Percentiles rank a stretch among this genome's conserved stretches.
Evolutionary conservation across 371 early-diverging fungal species (phyloP).

Genomic region (Mortierella sp.): DNA sequence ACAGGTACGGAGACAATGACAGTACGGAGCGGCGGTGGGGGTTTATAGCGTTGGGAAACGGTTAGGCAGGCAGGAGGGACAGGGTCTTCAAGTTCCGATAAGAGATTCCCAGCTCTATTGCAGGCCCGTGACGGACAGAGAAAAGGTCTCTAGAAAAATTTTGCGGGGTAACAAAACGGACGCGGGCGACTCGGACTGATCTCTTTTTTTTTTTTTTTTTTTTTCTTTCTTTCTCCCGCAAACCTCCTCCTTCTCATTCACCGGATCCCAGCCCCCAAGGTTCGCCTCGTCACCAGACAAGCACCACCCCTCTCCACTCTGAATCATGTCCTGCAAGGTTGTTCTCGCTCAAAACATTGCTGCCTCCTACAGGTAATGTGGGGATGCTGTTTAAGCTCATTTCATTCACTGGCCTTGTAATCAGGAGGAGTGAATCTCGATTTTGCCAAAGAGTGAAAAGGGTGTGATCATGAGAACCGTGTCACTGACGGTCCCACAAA

Average conservation of each 20-base stretch:
- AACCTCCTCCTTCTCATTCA: neutral
- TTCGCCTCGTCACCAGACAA: conserved; percentile 2
- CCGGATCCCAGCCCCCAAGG: conserved; percentile 1
- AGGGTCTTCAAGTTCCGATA: too few species aligned
- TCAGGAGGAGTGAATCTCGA: conserved; percentile 8
- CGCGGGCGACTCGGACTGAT: conserved; percentile 3
- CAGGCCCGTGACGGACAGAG: too few species aligned
- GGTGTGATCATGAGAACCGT: neutral
- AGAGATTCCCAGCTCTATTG: too few species aligned
- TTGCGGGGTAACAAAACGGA: too few species aligned
- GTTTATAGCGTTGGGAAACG: too few species aligned
- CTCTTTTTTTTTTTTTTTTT: conserved; percentile 13
- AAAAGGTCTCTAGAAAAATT: too few species aligned
- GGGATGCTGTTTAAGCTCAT: neutral
- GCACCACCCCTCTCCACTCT: conserved; percentile 8
- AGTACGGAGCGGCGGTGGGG: too few species aligned
- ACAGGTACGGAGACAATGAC: too few species aligned
- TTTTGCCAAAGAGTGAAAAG: neutral
- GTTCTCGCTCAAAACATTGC: conserved; percentile 70
- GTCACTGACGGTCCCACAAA: neutral
- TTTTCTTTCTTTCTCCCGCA: too few species aligned
- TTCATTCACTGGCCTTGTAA: neutral
- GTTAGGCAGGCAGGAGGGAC: too few species aligned
- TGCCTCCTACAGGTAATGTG: conserved; percentile 68
- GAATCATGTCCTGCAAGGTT: conserved; percentile 63